These are phyloP conservation scores for Mangifera indica DNA, from an alignment of 345 rosid species.

Conservation along the genomic window DNA sequence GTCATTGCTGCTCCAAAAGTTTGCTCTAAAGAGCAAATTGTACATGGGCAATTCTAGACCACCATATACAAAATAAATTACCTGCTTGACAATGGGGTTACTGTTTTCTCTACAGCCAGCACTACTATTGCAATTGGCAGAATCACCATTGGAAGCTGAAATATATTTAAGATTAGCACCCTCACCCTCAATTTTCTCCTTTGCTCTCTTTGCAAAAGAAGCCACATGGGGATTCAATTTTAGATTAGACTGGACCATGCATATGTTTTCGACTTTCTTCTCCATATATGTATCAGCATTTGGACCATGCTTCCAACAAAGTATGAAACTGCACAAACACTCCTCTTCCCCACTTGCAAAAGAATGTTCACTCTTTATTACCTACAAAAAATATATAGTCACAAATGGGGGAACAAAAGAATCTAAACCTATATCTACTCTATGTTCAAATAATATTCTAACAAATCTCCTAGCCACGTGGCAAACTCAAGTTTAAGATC, in stretches of 20 bases:
- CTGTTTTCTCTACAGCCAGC: background rate
- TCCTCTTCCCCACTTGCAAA: conserved; percentile 35
- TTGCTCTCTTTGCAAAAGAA: conserved; percentile 25
- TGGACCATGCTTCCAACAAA: conserved; percentile 52
- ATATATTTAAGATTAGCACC: background rate
- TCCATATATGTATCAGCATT: background rate
- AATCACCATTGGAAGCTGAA: background rate
- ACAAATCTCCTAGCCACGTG: too few relatives aligned
- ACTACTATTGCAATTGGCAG: background rate
- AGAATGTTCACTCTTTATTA: conserved; percentile 29
- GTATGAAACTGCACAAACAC: conserved; percentile 40
- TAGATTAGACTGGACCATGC: conserved; percentile 26
- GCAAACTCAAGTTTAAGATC: too few relatives aligned
- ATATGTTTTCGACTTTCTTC: conserved; percentile 39
- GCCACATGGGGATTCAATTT: conserved; percentile 18
- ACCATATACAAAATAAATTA: conserved; percentile 8
- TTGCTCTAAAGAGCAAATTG: background rate
- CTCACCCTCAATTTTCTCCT: conserved; percentile 16
- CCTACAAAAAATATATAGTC: conserved; percentile 20
- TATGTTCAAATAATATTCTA: background rate
- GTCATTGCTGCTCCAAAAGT: background rate
- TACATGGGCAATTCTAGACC: background rate
- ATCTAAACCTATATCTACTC: conserved; percentile 8
- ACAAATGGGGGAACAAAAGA: background rate
- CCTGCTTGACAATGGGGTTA: conserved; percentile 18